phyloP scores from a whole-genome alignment of 2,329 filamentous ascomycete species.

The Calcarisporium arbuscula region DNA sequence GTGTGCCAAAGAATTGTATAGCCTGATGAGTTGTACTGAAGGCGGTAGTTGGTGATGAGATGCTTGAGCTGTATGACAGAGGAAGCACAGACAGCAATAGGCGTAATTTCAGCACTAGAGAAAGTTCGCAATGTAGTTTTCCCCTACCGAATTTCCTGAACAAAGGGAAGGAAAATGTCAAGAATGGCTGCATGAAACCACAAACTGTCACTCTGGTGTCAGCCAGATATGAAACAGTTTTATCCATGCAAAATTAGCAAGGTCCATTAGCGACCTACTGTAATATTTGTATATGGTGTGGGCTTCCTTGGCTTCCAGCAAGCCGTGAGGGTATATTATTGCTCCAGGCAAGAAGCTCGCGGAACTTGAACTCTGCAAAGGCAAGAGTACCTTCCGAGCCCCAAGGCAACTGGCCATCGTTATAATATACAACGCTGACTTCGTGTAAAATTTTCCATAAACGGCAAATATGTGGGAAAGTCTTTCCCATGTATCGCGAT shows the following conservation, averaged over 20 bases:
- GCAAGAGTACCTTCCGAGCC: conserved; percentile 7
- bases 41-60: conserved; percentile 25
- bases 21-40: conserved; percentile 20
- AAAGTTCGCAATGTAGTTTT: conserved; percentile 18
- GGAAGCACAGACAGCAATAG: conserved; percentile 19
- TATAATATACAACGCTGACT: conserved; percentile 19
- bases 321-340: conserved; percentile 18
- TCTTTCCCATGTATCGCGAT: conserved; percentile 17
- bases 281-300: conserved; percentile 21
- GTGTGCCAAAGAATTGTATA: conserved; percentile 31
- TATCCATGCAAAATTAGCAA: conserved; percentile 1
- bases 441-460: conserved; percentile 26
- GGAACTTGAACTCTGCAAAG: conserved; percentile 24
- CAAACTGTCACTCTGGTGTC: conserved; percentile 7
- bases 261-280: conserved; percentile 7
- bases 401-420: conserved; percentile 8
- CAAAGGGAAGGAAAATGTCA: conserved; percentile 19
- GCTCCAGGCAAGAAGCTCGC: conserved; percentile 25
- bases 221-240: background rate
- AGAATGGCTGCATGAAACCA: conserved; percentile 16
- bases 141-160: background rate
- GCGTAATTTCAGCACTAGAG: conserved; percentile 13
- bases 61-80: conserved; percentile 30
- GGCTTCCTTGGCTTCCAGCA: conserved; percentile 10
- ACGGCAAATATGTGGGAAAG: conserved; percentile 22